Evolutionary conservation across 2,329 filamentous ascomycete genomes (phyloP).

Genomic region (Aspergillus fijiensis): DNA sequence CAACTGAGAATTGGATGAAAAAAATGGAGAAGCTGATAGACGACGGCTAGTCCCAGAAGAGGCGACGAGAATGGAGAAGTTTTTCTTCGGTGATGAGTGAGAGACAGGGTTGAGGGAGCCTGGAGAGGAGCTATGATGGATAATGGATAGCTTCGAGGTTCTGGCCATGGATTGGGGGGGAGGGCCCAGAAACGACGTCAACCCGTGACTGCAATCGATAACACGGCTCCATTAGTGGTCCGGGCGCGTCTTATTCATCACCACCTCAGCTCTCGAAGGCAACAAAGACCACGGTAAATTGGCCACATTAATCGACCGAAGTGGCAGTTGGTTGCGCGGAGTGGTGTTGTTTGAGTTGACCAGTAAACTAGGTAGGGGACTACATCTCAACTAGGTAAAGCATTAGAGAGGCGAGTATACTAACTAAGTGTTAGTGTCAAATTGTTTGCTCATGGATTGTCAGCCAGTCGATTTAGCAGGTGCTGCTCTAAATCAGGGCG

Average conservation of each 20-base stretch:
- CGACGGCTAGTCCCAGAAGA: neutral
- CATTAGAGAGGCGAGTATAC: too few relatives aligned
- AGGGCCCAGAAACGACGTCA: neutral
- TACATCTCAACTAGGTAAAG: too few relatives aligned
- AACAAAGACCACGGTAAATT: neutral
- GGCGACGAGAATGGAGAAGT: neutral
- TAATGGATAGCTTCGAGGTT: neutral
- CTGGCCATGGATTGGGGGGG: neutral
- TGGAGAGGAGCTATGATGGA: neutral
- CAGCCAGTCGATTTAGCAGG: conserved; percentile 19
- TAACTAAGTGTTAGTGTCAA: too few relatives aligned
- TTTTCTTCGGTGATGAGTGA: neutral
- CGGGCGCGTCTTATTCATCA: conserved; percentile 3
- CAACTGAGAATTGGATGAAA: neutral
- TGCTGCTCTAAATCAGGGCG: conserved; percentile 7
- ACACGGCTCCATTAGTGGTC: conserved; percentile 2
- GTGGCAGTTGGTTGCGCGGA: neutral
- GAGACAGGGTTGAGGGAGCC: neutral
- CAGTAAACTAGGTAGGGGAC: too few relatives aligned
- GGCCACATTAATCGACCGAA: neutral
- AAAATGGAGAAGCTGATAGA: neutral
- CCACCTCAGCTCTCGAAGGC: neutral
- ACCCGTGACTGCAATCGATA: conserved; percentile 8
- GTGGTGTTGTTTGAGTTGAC: neutral
- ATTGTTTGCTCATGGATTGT: neutral